Conservation (phyloP, 176 grass and related monocot genomes). For the Cenchrus purpureus region DNA sequence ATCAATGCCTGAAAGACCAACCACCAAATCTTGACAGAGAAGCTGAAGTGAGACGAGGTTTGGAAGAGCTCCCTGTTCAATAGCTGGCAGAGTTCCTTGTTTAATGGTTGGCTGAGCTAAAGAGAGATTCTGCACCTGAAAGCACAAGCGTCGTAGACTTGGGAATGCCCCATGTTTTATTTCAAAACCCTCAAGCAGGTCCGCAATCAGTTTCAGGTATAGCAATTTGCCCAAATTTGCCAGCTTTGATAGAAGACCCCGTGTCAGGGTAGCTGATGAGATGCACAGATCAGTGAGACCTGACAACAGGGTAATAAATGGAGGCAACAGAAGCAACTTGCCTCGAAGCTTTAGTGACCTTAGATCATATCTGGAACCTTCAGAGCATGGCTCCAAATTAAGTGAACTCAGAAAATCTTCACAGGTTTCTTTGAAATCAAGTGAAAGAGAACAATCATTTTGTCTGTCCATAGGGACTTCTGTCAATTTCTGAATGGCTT, state of each 20-base stretch:
- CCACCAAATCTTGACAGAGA: not conserved
- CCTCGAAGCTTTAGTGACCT: slow-evolving; percentile 44
- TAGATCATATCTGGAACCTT: slow-evolving; percentile 44
- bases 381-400: slow-evolving; percentile 24
- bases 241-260: slow-evolving; percentile 28
- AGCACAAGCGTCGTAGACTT: slow-evolving; percentile 34
- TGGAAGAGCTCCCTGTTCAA: slow-evolving; percentile 42
- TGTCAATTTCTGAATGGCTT: slow-evolving; percentile 41
- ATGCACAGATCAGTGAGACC: slow-evolving; percentile 43
- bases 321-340: slow-evolving; percentile 1
- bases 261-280: slow-evolving; percentile 33
- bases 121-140: not conserved
- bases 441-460: slow-evolving; percentile 33
- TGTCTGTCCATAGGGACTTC: slow-evolving; percentile 13
- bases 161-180: slow-evolving; percentile 37
- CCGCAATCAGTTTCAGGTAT: slow-evolving; percentile 30
- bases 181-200: slow-evolving; percentile 13
- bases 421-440: not conserved
- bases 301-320: slow-evolving; percentile 26
- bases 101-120: not conserved
- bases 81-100: not conserved
- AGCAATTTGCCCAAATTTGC: slow-evolving; percentile 30
- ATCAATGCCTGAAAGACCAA: slow-evolving; percentile 30
- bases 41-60: slow-evolving; percentile 42
- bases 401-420: slow-evolving; percentile 40